Base-by-base conservation (phyloP, 106 monocot genomes). In the Vanilla planifolia region DNA sequence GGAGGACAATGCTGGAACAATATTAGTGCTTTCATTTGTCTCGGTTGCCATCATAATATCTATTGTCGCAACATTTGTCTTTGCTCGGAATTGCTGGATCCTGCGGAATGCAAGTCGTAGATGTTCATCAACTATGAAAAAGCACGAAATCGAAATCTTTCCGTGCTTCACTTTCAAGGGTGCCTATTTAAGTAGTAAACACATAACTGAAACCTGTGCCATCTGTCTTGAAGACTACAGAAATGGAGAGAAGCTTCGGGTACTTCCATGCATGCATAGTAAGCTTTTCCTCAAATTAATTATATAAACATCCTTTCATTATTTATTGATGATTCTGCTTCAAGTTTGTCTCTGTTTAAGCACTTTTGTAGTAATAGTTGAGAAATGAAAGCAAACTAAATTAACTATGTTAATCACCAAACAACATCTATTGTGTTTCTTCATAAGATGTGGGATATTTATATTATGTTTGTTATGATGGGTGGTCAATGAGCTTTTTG, bases 191-290 rank as follows among this genome's bases (percentile, higher is more conserved):
- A 78, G 71, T 62, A 67, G 52, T 36, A 86, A 85, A 48, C 45
- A 39, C 25, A 67, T 37, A 5, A 62, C 67, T 42, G 82, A 86
- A 29, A 79, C 86, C 46, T 95, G 94, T 71, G 82, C 83, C 2
- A 95, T 95, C 39, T 95, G 94, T 56, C 80, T 95, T 44, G 94
- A 95, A 66, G 94, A 95, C 24, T 95, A 95, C 65, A 77, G 60
- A 41, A 83, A 89, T 60, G 94, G 94, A 57, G 89, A 95, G 55
- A 78, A 37, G 19, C 67, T 95, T 14, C 74, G 89, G 63, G 59
- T 78, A 73, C 89, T 95, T 74, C 94, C 89, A 34, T 95, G 94
- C 61, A 33, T 67, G 11, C 94, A 95, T 69, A 89, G 94, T 95
- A 78, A 68, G 65, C 20, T 42, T 20, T 6, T 55, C 22, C 37